These are phyloP conservation scores for Emericellopsis terricola DNA, from an alignment of 495 filamentous ascomycete species.

Conservation along the genomic window DNA sequence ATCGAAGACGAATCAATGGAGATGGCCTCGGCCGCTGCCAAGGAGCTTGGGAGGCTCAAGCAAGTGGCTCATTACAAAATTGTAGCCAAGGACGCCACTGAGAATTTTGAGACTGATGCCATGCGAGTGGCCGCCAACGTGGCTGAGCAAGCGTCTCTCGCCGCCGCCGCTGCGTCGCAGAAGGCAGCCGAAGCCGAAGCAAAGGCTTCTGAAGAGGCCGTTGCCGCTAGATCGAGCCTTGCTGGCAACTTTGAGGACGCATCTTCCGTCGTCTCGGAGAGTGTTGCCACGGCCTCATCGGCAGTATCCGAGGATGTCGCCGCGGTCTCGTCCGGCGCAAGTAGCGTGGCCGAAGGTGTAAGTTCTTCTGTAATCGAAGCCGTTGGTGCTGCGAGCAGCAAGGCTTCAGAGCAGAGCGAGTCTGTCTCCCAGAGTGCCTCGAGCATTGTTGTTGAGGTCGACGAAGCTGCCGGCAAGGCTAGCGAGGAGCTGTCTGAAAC, in stretches of 20 bases:
- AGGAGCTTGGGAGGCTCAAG: conserved; percentile 69
- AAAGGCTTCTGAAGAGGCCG: neutral
- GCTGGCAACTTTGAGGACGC: no score
- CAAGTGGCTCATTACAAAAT: conserved; percentile 78
- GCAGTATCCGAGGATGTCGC: neutral
- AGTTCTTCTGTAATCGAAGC: conserved; percentile 14
- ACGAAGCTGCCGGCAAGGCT: conserved; percentile 3
- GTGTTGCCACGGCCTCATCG: no score
- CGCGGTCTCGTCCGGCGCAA: conserved; percentile 5
- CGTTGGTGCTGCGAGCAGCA: neutral
- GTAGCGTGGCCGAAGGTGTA: conserved; percentile 14
- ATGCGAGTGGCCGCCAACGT: conserved; percentile 24
- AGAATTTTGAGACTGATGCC: conserved; percentile 46
- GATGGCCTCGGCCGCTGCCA: conserved; percentile 61
- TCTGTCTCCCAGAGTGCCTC: neutral
- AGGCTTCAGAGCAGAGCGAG: neutral
- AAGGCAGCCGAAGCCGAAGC: conserved; percentile 3
- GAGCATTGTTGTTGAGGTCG: neutral
- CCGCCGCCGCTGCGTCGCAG: conserved; percentile 7
- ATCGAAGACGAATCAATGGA: conserved; percentile 64
- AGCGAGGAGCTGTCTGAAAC: neutral
- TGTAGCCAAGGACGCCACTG: conserved; percentile 48
- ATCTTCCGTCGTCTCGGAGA: no score
- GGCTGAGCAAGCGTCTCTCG: conserved; percentile 10
- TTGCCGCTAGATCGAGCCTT: no score